A percentile compares a stretch with the other conserved stretches of the same genome.
Evolutionary conservation across 495 filamentous ascomycete species (phyloP).

Genomic region (Aspergillus cristatus): DNA sequence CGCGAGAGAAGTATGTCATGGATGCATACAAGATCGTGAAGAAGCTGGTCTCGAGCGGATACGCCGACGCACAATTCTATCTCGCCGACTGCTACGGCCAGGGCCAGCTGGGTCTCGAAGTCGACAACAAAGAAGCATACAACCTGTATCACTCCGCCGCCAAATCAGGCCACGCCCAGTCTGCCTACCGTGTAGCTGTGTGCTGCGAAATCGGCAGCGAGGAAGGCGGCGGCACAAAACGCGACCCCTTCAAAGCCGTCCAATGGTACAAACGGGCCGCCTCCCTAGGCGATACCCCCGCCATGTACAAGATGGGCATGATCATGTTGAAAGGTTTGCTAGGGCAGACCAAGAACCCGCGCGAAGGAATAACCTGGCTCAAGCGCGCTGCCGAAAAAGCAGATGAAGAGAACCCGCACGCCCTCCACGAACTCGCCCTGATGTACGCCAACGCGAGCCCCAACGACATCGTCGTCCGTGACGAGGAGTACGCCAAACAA

Average conservation of each 20-base stretch:
- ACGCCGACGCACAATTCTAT: constrained; percentile 87
- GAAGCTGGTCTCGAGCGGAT: constrained; percentile 60
- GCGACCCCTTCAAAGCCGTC: constrained; percentile 85
- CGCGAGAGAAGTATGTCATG: constrained; percentile 70
- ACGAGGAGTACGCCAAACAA: constrained; percentile 66
- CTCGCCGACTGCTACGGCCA: constrained; percentile 83
- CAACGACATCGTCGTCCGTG: constrained; percentile 64
- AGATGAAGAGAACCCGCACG: constrained; percentile 86
- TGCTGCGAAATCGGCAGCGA: constrained; percentile 97
- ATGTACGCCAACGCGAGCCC: constrained; percentile 65
- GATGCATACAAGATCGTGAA: constrained; percentile 88
- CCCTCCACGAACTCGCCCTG: constrained; percentile 83
- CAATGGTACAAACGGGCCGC: constrained; percentile 97
- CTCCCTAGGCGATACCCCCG: constrained; percentile 77
- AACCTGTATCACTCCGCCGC: constrained; percentile 87
- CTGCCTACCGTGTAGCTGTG: constrained; percentile 90
- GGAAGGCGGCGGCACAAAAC: constrained; percentile 82
- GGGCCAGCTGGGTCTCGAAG: constrained; percentile 57
- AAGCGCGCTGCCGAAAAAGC: constrained; percentile 88
- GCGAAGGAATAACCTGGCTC: constrained; percentile 82
- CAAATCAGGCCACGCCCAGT: constrained; percentile 73
- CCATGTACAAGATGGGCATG: constrained; percentile 98
- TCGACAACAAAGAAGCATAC: constrained; percentile 85
- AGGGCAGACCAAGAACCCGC: constrained; percentile 72
- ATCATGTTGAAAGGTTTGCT: constrained; percentile 91